Percentiles rank a stretch among this genome's conserved stretches.
These are phyloP conservation scores for Endocalyx cinctus DNA, from an alignment of 2,329 filamentous ascomycete species.

Conservation along the genomic window DNA sequence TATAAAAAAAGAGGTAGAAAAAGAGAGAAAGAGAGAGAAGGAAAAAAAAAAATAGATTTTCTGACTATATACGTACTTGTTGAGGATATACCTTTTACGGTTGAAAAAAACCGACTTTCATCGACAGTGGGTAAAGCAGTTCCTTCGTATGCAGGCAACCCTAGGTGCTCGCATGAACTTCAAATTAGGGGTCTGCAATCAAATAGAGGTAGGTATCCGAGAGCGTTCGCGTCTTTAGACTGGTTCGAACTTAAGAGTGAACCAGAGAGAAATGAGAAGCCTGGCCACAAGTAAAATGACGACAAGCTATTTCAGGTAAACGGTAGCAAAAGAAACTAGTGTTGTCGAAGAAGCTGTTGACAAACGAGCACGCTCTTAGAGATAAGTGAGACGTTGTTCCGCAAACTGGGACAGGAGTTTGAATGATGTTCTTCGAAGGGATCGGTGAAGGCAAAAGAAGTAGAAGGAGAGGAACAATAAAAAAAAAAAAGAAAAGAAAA, in stretches of 20 bases:
- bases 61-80: too few species aligned
- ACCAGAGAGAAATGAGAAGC: constrained; percentile 14
- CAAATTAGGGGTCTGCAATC: constrained; percentile 32
- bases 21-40: constrained; percentile 7
- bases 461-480: constrained; percentile 23
- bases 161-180: constrained; percentile 40
- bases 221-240: constrained; percentile 25
- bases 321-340: constrained; percentile 16
- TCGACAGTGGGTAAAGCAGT: constrained; percentile 26
- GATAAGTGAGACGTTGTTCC: constrained; percentile 28
- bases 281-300: constrained; percentile 14
- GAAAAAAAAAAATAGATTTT: too few species aligned
- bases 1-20: constrained; percentile 2
- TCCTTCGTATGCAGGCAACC: constrained; percentile 39
- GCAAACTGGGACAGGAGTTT: constrained; percentile 19
- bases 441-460: constrained; percentile 22
- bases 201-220: constrained; percentile 32
- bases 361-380: constrained; percentile 18
- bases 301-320: too few species aligned
- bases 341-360: constrained; percentile 19
- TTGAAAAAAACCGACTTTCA: too few species aligned
- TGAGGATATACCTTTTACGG: too few species aligned
- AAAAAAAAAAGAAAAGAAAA: too few species aligned
- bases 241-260: constrained; percentile 24
- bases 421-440: constrained; percentile 20